Conservation (phyloP, 2,329 filamentous ascomycete species). For the Macroventuria anomochaeta region DNA sequence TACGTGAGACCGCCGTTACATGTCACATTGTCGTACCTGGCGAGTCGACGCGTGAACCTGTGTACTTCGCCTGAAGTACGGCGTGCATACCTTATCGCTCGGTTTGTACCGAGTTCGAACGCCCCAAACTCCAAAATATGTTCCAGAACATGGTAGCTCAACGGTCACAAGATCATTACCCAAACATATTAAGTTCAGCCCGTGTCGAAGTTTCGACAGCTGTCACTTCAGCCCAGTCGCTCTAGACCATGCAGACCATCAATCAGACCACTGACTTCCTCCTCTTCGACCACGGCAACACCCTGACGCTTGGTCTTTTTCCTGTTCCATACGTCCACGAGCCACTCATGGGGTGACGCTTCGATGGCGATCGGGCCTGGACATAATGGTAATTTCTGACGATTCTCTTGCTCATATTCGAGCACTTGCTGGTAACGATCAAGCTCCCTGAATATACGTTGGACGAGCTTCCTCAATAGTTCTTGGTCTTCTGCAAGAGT, state of each 20-base stretch:
- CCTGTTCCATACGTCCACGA: slow-evolving; percentile 28
- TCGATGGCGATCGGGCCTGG: slow-evolving; percentile 33
- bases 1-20: not conserved
- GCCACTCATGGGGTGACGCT: slow-evolving; percentile 30
- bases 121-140: not conserved
- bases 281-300: slow-evolving; percentile 19
- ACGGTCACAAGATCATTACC: slow-evolving; percentile 4
- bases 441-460: slow-evolving; percentile 31
- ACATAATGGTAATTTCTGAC: slow-evolving; percentile 34
- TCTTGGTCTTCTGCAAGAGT: slow-evolving; percentile 8
- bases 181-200: slow-evolving; percentile 15
- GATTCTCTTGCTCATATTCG: slow-evolving; percentile 32
- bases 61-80: not conserved
- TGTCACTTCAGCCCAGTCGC: slow-evolving; percentile 9
- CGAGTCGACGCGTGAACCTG: not conserved
- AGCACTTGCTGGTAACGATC: slow-evolving; percentile 25
- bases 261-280: slow-evolving; percentile 9
- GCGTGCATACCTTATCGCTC: not conserved
- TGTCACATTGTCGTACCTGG: not conserved
- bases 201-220: slow-evolving; percentile 3
- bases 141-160: slow-evolving; percentile 22
- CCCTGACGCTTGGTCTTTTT: slow-evolving; percentile 31
- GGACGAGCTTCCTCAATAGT: slow-evolving; percentile 20
- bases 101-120: not conserved
- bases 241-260: slow-evolving; percentile 16